Base-by-base conservation (phyloP, 139 green algal species). In the Nannochloris sp. region DNA sequence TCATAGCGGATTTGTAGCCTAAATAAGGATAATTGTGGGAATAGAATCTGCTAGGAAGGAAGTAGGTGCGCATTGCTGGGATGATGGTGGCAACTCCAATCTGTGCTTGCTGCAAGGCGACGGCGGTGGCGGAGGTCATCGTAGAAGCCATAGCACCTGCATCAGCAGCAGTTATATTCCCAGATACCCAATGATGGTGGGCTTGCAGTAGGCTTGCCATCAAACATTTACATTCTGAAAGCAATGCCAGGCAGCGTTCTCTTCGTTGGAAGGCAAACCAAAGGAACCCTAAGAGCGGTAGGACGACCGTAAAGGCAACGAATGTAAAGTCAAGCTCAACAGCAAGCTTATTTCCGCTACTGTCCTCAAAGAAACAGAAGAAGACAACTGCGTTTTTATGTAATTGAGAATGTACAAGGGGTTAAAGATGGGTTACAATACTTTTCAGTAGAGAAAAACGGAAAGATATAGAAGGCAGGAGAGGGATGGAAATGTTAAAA, bases 11-110 rank as follows among this genome's bases (percentile, higher is more conserved):
- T 12, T 63, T 61, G 46, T 76, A 73, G 4, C 76, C 72, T 13
- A 71, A 56, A 35, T 71, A 82, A 3, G 79, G 79, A 63, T 81
- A 85, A 29, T 66, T 54, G 4, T 53, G 25, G n/a, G 65, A 75
- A 66, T 85, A 85, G 46, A 84, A 85, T 35, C 79, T 63, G 7
- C 59, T 54, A 29, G 69, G 68, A n/a, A 74, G 46, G 30, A 85
- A 77, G 65, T 84, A 85, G 8, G 37, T 47, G 19, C 65, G 73
- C 72, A 85, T 75, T 29, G 54, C 54, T 38, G 7, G 36, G 29
- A 67, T 3, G 42, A 65, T 24, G 42, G 19, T 23, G 58, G 61
- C 65, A 61, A 4, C 56, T 45, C 3, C 33, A 34, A 6, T 19
- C n/a, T 13, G 30, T 9, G 4, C 15, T 45, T 55, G 42, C 5